These are phyloP conservation scores for Yamadazyma sp. DNA, from an alignment of 1,139 yeast genomes.

Conservation along the genomic window DNA sequence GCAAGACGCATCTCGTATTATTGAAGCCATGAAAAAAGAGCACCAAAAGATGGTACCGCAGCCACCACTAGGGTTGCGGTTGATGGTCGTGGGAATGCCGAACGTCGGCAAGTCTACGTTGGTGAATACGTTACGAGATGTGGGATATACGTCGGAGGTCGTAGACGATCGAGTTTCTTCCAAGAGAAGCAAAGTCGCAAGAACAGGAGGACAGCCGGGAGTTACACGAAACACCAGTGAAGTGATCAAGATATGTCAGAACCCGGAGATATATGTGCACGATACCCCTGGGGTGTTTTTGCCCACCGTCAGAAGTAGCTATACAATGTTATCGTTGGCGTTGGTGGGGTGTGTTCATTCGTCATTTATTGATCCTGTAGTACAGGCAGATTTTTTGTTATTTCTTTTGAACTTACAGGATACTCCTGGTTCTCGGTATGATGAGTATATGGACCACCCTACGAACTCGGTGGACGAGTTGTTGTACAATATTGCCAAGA, in stretches of 20 bases:
- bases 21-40: constrained; percentile 47
- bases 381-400: constrained; percentile 83
- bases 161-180: constrained; percentile 22
- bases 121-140: constrained; percentile 68
- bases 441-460: constrained; percentile 54
- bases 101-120: constrained; percentile 97
- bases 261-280: constrained; percentile 70
- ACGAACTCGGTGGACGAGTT: constrained; percentile 74
- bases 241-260: constrained; percentile 59
- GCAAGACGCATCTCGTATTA: constrained; percentile 51
- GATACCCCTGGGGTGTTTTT: constrained; percentile 94
- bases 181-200: constrained; percentile 66
- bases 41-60: constrained; percentile 52
- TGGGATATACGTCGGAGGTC: constrained; percentile 34
- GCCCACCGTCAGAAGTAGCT: constrained; percentile 66
- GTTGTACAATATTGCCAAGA: constrained; percentile 52
- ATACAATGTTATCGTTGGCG: constrained; percentile 74
- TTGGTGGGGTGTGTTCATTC: constrained; percentile 78
- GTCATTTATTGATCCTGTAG: constrained; percentile 72
- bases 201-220: constrained; percentile 88
- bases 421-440: constrained; percentile 44
- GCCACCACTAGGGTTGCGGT: constrained; percentile 79
- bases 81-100: constrained; percentile 91
- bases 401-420: constrained; percentile 70
- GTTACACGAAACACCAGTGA: constrained; percentile 83